Evolutionary conservation across 2,329 filamentous ascomycete species (phyloP).

Genomic region (Sporothrix variecibatus): DNA sequence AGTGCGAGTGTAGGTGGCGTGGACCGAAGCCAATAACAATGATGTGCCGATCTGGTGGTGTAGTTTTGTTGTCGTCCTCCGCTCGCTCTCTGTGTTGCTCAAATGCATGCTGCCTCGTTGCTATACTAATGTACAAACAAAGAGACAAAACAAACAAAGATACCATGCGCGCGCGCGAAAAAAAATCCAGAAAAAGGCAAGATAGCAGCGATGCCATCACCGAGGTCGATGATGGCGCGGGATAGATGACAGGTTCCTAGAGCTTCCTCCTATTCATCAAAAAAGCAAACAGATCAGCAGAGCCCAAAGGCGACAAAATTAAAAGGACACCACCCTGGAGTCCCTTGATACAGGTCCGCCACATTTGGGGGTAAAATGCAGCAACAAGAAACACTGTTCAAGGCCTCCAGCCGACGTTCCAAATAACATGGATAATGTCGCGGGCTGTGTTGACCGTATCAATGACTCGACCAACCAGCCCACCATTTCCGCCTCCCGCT

Average conservation of each 20-base stretch:
- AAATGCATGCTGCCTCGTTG: constrained; percentile 15
- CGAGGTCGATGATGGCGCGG: constrained; percentile 24
- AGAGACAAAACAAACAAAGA: constrained; percentile 19
- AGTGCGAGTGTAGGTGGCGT: not conserved
- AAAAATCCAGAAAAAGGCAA: constrained; percentile 7
- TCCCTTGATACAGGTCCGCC: not conserved
- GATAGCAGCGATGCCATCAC: constrained; percentile 21
- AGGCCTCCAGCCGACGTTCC: constrained; percentile 68
- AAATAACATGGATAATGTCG: constrained; percentile 70
- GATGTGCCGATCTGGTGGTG: not conserved
- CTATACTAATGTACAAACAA: constrained; percentile 22
- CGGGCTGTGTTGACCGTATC: constrained; percentile 76
- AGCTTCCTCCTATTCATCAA: constrained; percentile 30
- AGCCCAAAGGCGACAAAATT: constrained; percentile 16
- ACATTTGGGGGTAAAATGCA: not conserved
- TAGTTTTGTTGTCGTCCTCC: constrained; percentile 14
- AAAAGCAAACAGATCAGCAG: constrained; percentile 29
- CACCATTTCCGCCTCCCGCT: constrained; percentile 56
- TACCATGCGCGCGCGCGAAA: not conserved
- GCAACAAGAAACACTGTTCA: constrained; percentile 33
- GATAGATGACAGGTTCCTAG: constrained; percentile 29
- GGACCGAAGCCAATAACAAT: not conserved
- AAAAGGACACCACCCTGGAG: constrained; percentile 2
- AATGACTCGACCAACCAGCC: constrained; percentile 75
- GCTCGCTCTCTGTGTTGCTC: constrained; percentile 3